Evolutionary conservation across 495 filamentous ascomycete species (phyloP).

Genomic region (Oleoguttula mirabilis): DNA sequence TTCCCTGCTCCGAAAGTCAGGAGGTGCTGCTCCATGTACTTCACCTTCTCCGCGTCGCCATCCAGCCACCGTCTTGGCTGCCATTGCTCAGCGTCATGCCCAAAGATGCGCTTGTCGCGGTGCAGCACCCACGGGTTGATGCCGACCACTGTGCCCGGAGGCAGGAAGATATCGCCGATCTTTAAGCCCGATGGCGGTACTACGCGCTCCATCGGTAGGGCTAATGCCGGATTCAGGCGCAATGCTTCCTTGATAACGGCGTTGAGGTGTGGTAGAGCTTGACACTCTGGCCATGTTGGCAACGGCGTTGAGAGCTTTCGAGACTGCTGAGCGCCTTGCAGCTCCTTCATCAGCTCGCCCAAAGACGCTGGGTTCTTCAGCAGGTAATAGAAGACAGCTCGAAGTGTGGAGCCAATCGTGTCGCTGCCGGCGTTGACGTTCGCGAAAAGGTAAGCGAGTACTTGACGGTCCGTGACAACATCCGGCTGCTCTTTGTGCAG

Average conservation of each 20-base stretch:
- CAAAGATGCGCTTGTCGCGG: slow-evolving; percentile 17
- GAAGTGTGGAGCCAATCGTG: slow-evolving; percentile 12
- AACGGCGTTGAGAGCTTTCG: slow-evolving; percentile 22
- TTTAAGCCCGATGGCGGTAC: slow-evolving; percentile 28
- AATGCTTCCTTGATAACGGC: slow-evolving; percentile 25
- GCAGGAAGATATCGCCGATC: slow-evolving; percentile 8
- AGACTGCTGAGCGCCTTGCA: slow-evolving; percentile 14
- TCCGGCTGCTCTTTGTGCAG: slow-evolving; percentile 19
- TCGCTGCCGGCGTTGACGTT: slow-evolving; percentile 21
- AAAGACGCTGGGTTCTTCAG: slow-evolving; percentile 12
- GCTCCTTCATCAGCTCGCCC: slow-evolving; percentile 8
- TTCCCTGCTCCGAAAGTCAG: slow-evolving; percentile 24
- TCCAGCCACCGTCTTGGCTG: slow-evolving; percentile 19
- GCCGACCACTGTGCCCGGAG: slow-evolving; percentile 16
- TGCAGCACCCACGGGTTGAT: slow-evolving; percentile 21
- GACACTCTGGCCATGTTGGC: slow-evolving; percentile 27
- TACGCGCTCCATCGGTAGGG: slow-evolving; percentile 31
- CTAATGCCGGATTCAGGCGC: slow-evolving; percentile 32
- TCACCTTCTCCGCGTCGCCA: slow-evolving; percentile 12
- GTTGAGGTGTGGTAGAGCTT: slow-evolving; percentile 31
- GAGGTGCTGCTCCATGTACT: slow-evolving; percentile 16
- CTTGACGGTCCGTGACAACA: slow-evolving; percentile 8
- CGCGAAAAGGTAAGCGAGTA: slow-evolving; percentile 14
- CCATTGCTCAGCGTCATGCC: slow-evolving; percentile 19
- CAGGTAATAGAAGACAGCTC: slow-evolving; percentile 21